phyloP scores from a whole-genome alignment of 441 rosid genomes.

The Aleurites moluccanus region DNA sequence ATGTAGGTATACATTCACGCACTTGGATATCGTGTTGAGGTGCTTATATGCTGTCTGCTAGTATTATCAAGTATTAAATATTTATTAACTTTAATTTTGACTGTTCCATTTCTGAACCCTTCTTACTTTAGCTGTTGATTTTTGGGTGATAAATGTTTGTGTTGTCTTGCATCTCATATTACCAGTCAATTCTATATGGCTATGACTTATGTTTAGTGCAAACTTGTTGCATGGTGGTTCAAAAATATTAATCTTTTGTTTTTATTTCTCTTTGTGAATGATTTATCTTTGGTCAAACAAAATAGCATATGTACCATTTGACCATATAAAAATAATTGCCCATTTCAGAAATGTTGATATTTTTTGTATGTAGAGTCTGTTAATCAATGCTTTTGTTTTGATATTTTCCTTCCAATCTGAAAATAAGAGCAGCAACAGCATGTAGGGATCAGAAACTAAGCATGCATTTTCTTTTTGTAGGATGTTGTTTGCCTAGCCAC shows the following conservation, averaged over 20 bases:
- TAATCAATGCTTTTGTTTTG: no score
- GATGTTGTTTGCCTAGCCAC: no score
- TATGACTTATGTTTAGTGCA: neutral
- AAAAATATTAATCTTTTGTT: no score
- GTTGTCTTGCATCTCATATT: neutral
- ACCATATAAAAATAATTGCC: no score
- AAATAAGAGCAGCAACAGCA: no score
- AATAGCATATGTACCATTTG: no score
- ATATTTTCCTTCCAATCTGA: no score
- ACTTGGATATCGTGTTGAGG: constrained; percentile 28
- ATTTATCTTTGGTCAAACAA: no score
- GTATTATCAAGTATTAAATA: neutral
- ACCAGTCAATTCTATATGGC: neutral
- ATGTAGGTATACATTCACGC: constrained; percentile 30
- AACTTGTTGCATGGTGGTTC: neutral
- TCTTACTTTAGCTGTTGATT: neutral
- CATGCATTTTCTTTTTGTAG: no score
- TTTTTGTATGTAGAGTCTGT: no score
- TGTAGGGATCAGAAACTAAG: no score
- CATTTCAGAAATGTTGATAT: no score
- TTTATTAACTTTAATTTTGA: neutral
- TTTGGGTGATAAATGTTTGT: neutral
- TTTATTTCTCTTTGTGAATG: neutral
- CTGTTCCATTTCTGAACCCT: neutral
- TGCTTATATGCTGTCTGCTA: constrained; percentile 18